Percentiles rank a stretch among this genome's conserved stretches.
These are phyloP conservation scores for Rhododendron williamsianum DNA, from an alignment of 148 eudicot genomes.

Conservation along the genomic window DNA sequence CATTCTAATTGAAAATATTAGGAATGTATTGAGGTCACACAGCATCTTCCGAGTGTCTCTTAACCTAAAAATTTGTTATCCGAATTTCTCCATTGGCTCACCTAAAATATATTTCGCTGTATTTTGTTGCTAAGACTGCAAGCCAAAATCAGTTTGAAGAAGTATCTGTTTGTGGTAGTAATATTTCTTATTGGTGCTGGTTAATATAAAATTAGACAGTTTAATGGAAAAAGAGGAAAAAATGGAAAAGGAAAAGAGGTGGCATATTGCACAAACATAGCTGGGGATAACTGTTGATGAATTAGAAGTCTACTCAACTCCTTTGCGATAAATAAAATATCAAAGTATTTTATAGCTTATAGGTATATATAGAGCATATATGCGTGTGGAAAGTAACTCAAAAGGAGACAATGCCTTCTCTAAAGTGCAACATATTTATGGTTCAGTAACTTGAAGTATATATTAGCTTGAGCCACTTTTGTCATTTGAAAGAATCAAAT, in stretches of 20 bases:
- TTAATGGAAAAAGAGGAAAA: neutral
- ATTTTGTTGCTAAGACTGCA: neutral
- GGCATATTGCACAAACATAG: neutral
- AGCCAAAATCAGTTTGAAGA: neutral
- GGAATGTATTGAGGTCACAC: neutral
- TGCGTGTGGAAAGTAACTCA: neutral
- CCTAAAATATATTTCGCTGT: neutral
- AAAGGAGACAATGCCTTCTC: neutral
- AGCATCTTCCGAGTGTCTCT: neutral
- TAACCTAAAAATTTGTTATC: neutral
- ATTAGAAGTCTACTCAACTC: neutral
- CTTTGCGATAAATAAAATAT: neutral
- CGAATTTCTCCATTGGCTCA: neutral
- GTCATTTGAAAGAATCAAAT: neutral
- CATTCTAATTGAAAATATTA: neutral
- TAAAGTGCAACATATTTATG: neutral
- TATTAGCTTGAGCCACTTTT: neutral
- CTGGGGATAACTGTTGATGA: neutral
- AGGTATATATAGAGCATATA: neutral
- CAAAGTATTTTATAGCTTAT: neutral
- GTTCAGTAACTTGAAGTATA: neutral
- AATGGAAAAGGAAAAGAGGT: neutral
- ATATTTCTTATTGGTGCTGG: neutral
- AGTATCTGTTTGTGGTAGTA: neutral
- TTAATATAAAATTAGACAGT: neutral